A percentile compares a stretch with the other conserved stretches of the same genome.
Evolutionary conservation across 2,329 filamentous ascomycete genomes (phyloP).

Genomic region (Colletotrichum eleusines): DNA sequence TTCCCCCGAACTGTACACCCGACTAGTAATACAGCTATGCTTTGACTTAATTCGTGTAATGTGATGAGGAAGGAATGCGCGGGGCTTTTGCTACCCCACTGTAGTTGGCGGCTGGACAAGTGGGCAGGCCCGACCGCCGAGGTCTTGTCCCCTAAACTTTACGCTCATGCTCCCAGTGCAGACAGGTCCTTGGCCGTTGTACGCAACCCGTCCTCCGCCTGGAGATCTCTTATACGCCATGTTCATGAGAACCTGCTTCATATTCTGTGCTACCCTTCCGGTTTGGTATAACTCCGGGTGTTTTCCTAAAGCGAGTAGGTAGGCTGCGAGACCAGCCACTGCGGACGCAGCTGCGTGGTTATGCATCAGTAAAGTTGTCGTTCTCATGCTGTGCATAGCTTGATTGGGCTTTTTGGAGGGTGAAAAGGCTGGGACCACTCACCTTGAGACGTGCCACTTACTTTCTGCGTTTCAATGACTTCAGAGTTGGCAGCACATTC

Average conservation of each 20-base stretch:
- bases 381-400: no score
- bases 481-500: slow-evolving; percentile 16
- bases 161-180: no score
- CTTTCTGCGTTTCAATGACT: not conserved
- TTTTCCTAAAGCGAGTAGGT: slow-evolving; percentile 1
- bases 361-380: no score
- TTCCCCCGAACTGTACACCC: no score
- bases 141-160: no score
- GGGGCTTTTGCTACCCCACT: no score
- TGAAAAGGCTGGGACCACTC: not conserved
- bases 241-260: slow-evolving; percentile 12
- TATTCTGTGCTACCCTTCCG: slow-evolving; percentile 17
- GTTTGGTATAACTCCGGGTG: not conserved
- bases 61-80: no score
- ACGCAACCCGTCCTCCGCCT: slow-evolving; percentile 3
- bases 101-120: no score
- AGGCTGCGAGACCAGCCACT: slow-evolving; percentile 14
- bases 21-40: no score
- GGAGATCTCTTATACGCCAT: slow-evolving; percentile 9
- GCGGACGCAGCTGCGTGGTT: not conserved
- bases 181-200: slow-evolving; percentile 9
- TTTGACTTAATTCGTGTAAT: no score
- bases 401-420: no score
- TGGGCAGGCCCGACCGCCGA: no score
- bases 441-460: slow-evolving; percentile 3